Percentiles rank a stretch among this genome's conserved stretches.
phyloP scores from a whole-genome alignment of 2,329 filamentous ascomycete species.

The Claviceps purpurea region DNA sequence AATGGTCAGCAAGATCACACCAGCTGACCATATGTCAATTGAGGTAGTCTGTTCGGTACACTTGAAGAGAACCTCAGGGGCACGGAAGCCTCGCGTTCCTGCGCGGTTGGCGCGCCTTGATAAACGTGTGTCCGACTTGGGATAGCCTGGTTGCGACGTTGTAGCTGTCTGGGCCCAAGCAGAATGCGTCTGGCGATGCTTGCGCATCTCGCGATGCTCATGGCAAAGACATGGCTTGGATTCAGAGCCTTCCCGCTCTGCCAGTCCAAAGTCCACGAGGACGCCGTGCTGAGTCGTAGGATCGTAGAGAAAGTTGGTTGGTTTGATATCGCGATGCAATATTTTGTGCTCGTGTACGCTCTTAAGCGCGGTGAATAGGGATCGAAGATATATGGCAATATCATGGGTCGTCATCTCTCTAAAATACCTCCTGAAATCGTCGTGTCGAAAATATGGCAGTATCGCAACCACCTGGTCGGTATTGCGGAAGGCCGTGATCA shows the following conservation, averaged over 20 bases:
- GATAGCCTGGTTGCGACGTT: conserved; percentile 54
- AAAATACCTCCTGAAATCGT: conserved; percentile 91
- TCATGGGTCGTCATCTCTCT: conserved; percentile 75
- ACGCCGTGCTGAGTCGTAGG: conserved; percentile 69
- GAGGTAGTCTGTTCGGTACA: conserved; percentile 89
- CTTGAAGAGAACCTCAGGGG: conserved; percentile 92
- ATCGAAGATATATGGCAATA: conserved; percentile 80
- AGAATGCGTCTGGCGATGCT: conserved; percentile 43
- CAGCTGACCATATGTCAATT: conserved; percentile 94
- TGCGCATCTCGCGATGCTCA: conserved; percentile 48
- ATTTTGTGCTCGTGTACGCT: conserved; percentile 77
- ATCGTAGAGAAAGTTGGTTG: conserved; percentile 94
- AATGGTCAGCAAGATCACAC: conserved; percentile 94
- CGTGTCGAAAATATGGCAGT: conserved; percentile 88
- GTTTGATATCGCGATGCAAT: conserved; percentile 91
- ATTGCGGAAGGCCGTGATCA: conserved; percentile 93
- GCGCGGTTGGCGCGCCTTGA: conserved; percentile 87
- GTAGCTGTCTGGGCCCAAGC: conserved; percentile 38
- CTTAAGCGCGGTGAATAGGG: conserved; percentile 71
- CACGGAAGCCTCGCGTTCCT: conserved; percentile 88
- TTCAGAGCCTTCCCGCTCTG: conserved; percentile 69
- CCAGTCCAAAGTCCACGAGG: conserved; percentile 96
- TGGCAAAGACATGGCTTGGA: conserved; percentile 73
- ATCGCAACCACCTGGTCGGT: conserved; percentile 93
- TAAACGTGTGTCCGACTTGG: conserved; percentile 77